These are phyloP conservation scores for Boechera divaricarpa DNA, from an alignment of 345 rosid genomes.

Conservation along the genomic window DNA sequence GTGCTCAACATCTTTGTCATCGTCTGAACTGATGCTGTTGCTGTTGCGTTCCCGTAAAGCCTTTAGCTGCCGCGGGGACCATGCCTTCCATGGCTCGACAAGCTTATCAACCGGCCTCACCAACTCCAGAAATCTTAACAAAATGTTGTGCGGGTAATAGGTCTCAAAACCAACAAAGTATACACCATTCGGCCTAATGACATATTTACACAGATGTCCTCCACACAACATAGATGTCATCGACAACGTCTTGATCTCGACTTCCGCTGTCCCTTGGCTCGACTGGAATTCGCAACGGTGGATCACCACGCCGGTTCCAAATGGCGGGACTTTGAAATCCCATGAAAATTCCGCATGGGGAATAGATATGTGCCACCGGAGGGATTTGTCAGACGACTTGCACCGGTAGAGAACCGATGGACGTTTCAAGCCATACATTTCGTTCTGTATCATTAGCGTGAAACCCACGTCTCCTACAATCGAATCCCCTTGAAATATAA, in stretches of 20 bases:
- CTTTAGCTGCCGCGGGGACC: slow-evolving; percentile 42
- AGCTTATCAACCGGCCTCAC: slow-evolving; percentile 44
- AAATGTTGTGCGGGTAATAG: slow-evolving; percentile 37
- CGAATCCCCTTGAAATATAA: slow-evolving; percentile 18
- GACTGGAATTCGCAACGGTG: slow-evolving; percentile 42
- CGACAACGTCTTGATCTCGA: slow-evolving; percentile 42
- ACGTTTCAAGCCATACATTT: slow-evolving; percentile 44
- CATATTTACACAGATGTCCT: slow-evolving; percentile 42
- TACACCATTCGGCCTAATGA: slow-evolving; percentile 40
- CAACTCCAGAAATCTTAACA: slow-evolving; percentile 38
- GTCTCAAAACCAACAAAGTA: slow-evolving; percentile 44
- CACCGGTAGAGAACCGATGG: slow-evolving; percentile 43
- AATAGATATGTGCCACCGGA: slow-evolving; percentile 38
- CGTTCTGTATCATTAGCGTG: slow-evolving; percentile 34
- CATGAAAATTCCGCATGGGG: slow-evolving; percentile 30
- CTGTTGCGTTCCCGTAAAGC: slow-evolving; percentile 27
- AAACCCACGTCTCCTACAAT: slow-evolving; percentile 33
- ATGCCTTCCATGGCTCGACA: slow-evolving; percentile 46
- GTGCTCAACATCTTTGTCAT: not conserved
- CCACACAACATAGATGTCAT: slow-evolving; percentile 44
- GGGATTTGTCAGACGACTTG: slow-evolving; percentile 28
- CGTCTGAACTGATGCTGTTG: not conserved
- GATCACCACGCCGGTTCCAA: slow-evolving; percentile 40
- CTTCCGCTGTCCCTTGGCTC: slow-evolving; percentile 44
- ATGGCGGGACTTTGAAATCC: slow-evolving; percentile 43